Evolutionary conservation across 1,139 yeast species (phyloP).

Genomic region (Arxiozyma heterogenica): DNA sequence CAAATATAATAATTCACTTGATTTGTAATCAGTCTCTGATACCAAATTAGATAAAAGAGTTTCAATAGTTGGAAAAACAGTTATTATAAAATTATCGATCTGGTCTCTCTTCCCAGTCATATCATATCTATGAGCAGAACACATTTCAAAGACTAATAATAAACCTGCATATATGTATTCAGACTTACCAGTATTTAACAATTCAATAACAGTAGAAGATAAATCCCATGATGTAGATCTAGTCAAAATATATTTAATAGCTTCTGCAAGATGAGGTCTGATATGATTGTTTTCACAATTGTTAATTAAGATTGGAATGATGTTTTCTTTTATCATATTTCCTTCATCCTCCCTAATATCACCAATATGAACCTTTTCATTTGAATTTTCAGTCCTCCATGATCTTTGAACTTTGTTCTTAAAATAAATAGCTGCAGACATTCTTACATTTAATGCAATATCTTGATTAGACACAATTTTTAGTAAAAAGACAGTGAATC

Average conservation of each 20-base stretch:
- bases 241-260: conserved; percentile 53
- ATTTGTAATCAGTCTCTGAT: conserved; percentile 31
- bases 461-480: conserved; percentile 43
- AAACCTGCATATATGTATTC: conserved; percentile 53
- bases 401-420: conserved; percentile 52
- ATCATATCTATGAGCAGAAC: conserved; percentile 52
- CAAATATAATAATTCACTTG: conserved; percentile 52
- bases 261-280: conserved; percentile 58
- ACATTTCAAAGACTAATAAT: conserved; percentile 46
- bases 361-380: conserved; percentile 35
- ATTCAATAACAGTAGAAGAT: conserved; percentile 29
- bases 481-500: conserved; percentile 50
- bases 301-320: conserved; percentile 41
- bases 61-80: conserved; percentile 51
- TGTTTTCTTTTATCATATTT: conserved; percentile 40
- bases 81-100: conserved; percentile 40
- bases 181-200: conserved; percentile 40
- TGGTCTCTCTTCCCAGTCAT: conserved; percentile 38
- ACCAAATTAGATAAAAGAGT: conserved; percentile 38
- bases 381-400: conserved; percentile 47
- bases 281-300: conserved; percentile 35
- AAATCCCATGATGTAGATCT: conserved; percentile 38
- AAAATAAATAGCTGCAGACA: conserved; percentile 59
- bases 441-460: conserved; percentile 42
- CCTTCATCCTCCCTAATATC: conserved; percentile 45